A percentile compares a stretch with the other conserved stretches of the same genome.
These are phyloP conservation scores for Cryphonectria parasitica DNA, from an alignment of 2,329 filamentous ascomycete species.

Conservation along the genomic window DNA sequence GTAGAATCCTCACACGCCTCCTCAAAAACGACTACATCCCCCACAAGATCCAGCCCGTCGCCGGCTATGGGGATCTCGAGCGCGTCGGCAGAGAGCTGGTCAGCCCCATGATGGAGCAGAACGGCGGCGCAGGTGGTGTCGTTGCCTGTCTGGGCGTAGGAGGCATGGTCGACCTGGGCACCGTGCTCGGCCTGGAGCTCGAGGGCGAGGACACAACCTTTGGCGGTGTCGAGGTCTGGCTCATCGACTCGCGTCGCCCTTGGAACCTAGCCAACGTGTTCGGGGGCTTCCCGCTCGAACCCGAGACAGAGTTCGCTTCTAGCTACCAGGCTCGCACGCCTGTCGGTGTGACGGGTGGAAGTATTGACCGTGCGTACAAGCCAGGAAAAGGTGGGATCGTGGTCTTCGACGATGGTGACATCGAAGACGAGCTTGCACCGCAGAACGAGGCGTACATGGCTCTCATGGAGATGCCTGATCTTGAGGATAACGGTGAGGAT, in stretches of 20 bases:
- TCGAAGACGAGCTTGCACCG: slow-evolving; percentile 75
- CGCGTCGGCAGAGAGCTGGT: slow-evolving; percentile 79
- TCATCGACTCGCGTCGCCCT: slow-evolving; percentile 86
- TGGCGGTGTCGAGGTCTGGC: slow-evolving; percentile 91
- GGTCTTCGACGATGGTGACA: slow-evolving; percentile 95
- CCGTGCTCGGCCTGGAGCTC: slow-evolving; percentile 73
- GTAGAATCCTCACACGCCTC: slow-evolving; percentile 89
- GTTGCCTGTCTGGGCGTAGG: slow-evolving; percentile 93
- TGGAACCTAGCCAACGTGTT: slow-evolving; percentile 97
- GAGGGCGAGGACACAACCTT: slow-evolving; percentile 70
- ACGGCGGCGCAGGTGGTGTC: slow-evolving; percentile 83
- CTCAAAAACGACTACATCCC: slow-evolving; percentile 97
- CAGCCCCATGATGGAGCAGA: slow-evolving; percentile 80
- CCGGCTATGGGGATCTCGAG: slow-evolving; percentile 88
- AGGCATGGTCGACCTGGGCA: slow-evolving; percentile 84
- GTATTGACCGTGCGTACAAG: slow-evolving; percentile 71
- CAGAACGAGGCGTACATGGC: slow-evolving; percentile 84
- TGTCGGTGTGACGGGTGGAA: slow-evolving; percentile 72
- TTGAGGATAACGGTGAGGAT: slow-evolving; percentile 74
- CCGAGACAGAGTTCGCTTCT: slow-evolving; percentile 51
- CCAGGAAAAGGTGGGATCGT: slow-evolving; percentile 85
- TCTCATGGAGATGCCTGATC: slow-evolving; percentile 87
- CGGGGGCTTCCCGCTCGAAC: slow-evolving; percentile 67
- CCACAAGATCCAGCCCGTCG: slow-evolving; percentile 94
- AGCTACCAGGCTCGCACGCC: slow-evolving; percentile 57